Evolutionary conservation across 768 basidiomycete species (phyloP).

Genomic region (Bullera alba): DNA sequence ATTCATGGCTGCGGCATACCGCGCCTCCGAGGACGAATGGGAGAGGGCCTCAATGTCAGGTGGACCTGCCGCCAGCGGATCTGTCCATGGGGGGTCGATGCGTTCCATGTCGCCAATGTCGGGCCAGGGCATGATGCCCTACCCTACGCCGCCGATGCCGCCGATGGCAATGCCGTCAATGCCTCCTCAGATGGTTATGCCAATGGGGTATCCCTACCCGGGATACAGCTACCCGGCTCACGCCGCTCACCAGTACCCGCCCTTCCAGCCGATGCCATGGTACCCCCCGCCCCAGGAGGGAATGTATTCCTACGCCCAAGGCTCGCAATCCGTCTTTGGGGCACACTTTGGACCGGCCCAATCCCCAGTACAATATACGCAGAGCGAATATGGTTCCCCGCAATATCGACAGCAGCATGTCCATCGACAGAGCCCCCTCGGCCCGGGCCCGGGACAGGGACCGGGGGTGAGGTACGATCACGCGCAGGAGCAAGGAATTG

Average conservation of each 20-base stretch:
- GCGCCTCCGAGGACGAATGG: conserved; percentile 38
- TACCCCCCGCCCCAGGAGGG: not conserved
- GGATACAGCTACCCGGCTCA: conserved; percentile 5
- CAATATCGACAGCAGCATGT: too few relatives aligned
- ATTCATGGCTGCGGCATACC: conserved; percentile 35
- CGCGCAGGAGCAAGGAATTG: too few relatives aligned
- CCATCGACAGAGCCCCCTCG: too few relatives aligned
- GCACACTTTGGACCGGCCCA: conserved; percentile 33
- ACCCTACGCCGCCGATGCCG: conserved; percentile 6
- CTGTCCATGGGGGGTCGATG: conserved; percentile 7
- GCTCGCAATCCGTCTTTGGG: conserved; percentile 29
- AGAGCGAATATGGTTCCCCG: too few relatives aligned
- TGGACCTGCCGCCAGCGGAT: conserved; percentile 7
- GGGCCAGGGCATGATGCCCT: not conserved
- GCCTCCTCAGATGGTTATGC: conserved; percentile 4
- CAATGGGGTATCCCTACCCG: conserved; percentile 1
- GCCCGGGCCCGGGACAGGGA: too few relatives aligned
- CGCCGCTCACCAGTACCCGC: not conserved
- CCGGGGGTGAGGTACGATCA: too few relatives aligned
- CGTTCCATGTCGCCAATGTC: not conserved
- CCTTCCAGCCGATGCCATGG: not conserved
- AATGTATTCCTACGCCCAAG: conserved; percentile 13
- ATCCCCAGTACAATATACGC: too few relatives aligned
- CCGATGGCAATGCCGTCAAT: conserved; percentile 5
- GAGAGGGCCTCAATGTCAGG: conserved; percentile 19